phyloP scores from a whole-genome alignment of 2,329 filamentous ascomycete genomes.

The Ceratocystis cubensis region DNA sequence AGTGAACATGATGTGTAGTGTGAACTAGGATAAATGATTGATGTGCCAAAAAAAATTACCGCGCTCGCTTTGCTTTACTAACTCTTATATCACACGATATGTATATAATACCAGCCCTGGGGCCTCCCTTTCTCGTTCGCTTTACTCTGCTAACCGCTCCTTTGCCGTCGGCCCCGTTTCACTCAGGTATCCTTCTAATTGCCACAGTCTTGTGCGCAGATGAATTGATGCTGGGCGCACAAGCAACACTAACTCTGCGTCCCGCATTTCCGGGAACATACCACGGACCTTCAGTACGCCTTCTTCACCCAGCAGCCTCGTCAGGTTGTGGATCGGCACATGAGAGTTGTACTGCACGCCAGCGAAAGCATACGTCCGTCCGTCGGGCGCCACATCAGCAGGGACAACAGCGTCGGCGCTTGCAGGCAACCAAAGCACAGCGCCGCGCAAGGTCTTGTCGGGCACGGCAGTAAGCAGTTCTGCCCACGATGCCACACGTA shows the following conservation, averaged over 20 bases:
- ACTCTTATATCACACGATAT: neutral
- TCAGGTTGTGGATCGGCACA: slow-evolving; percentile 42
- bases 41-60: neutral
- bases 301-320: slow-evolving; percentile 38
- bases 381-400: slow-evolving; percentile 28
- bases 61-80: neutral
- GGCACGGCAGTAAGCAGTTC: slow-evolving; percentile 34
- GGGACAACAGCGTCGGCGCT: slow-evolving; percentile 16
- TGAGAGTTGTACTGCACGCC: slow-evolving; percentile 28
- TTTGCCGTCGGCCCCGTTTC: neutral
- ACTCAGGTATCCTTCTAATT: slow-evolving; percentile 40
- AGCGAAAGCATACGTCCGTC: slow-evolving; percentile 36
- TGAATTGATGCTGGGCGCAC: slow-evolving; percentile 31
- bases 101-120: neutral
- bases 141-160: neutral
- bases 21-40: neutral
- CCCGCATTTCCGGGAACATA: slow-evolving; percentile 28
- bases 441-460: slow-evolving; percentile 32
- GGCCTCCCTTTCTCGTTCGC: neutral
- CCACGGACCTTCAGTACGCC: slow-evolving; percentile 32
- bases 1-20: neutral
- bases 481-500: slow-evolving; percentile 30
- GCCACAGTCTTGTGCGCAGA: slow-evolving; percentile 44
- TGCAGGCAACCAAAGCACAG: slow-evolving; percentile 33
- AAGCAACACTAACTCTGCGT: slow-evolving; percentile 35